Conservation (phyloP, 768 basidiomycete genomes). For the Termitomyces sp. region DNA sequence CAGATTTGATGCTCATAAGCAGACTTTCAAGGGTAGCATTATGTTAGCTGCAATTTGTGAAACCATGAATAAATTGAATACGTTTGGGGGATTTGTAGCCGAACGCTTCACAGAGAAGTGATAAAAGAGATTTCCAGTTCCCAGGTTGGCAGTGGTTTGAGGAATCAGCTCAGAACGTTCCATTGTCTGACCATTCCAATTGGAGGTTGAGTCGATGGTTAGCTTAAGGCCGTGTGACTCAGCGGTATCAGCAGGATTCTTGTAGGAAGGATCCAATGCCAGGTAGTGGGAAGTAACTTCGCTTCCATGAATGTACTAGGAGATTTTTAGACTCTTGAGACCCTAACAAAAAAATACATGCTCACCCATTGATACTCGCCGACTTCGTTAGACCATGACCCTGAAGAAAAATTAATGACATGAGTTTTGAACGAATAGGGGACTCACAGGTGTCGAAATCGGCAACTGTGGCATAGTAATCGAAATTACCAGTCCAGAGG, state of each 20-base stretch:
- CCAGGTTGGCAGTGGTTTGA: slow-evolving; percentile 47
- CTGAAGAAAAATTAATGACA: slow-evolving; percentile 19
- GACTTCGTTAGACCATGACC: slow-evolving; percentile 52
- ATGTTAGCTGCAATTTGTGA: not conserved
- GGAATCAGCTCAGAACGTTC: slow-evolving; percentile 38
- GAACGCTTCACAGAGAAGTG: slow-evolving; percentile 53
- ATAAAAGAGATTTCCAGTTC: slow-evolving; percentile 53
- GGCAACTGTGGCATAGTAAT: slow-evolving; percentile 35
- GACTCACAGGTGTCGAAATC: slow-evolving; percentile 49
- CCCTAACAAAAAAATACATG: not conserved
- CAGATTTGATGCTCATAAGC: slow-evolving; percentile 54
- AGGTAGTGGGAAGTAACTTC: slow-evolving; percentile 48
- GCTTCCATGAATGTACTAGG: slow-evolving; percentile 50
- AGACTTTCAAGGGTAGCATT: slow-evolving; percentile 24
- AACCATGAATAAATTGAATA: slow-evolving; percentile 13
- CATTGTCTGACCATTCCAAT: slow-evolving; percentile 48
- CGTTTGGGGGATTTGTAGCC: slow-evolving; percentile 46
- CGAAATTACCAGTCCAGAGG: slow-evolving; percentile 53
- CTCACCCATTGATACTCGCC: slow-evolving; percentile 54
- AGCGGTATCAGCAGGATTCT: slow-evolving; percentile 50
- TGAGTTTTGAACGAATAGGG: not conserved
- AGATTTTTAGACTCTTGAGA: not conserved
- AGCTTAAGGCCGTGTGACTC: slow-evolving; percentile 47
- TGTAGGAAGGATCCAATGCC: slow-evolving; percentile 41
- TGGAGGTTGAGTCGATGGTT: slow-evolving; percentile 48